Base-by-base conservation (phyloP, 208 protist genomes). In the Endotrypanum monterogeii region DNA sequence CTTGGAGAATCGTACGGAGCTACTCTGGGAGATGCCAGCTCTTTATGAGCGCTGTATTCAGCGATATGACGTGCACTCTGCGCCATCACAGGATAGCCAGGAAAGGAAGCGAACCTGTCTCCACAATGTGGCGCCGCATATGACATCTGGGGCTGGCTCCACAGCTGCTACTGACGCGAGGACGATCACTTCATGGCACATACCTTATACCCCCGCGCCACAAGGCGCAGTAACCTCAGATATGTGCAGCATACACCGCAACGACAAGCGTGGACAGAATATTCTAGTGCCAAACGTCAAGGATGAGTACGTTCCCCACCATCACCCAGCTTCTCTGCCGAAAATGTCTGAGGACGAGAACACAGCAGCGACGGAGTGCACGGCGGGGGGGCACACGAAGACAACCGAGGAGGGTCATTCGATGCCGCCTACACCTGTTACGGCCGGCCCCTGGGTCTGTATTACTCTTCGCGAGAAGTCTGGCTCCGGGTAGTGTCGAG, bases 11-110 rank as follows among this genome's bases (percentile, higher is more conserved):
- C 73, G 30, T 5, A 86, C 78, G 35, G 68, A 80, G 72, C 77
- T 94, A 46, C 67, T 73, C 48, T 93, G 83, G 83, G 50, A 76
- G 23, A 78, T 80, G 71, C 90, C 90, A 14, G 52, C 65, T 16
- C 78, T 84, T 7, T 94, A 83, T 71, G 80, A 78, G 48, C 80
- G 72, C 30, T 92, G 86, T 81, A 84, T 88, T 58, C 84, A 91
- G 76, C 66, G 78, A 37, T 52, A 76, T 41, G 57, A 71, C 37
- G 7, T 52, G 16, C 3, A 14, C 41, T 39, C 67, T 4, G 50
- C 5, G 51, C 30, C 18, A 28, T 65, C 37, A 12, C 35, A 46
- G 58, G 20, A 23, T 11, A 9, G 12, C 7, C 25, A 44, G 32
- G 56, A 50, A n/a, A 67, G 16, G 32, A 14, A 11, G 58, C 37